These are phyloP conservation scores for Acanthamoeba lenticulata DNA, from an alignment of 208 protist genomes.

Conservation along the genomic window DNA sequence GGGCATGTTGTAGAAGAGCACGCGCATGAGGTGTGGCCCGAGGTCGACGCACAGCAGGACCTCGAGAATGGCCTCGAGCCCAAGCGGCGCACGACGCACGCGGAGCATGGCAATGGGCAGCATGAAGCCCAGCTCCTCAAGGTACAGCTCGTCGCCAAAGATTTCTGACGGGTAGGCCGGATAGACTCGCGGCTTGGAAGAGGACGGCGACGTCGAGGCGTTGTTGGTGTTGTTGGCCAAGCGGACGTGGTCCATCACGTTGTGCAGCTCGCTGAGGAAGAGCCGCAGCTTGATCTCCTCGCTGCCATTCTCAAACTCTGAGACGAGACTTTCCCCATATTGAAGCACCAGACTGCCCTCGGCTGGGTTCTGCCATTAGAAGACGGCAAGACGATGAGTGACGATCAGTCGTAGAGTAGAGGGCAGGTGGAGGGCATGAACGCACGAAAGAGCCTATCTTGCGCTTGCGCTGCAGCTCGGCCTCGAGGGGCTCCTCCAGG, in stretches of 20 bases:
- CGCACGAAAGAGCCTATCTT: background rate
- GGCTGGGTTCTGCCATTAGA: background rate
- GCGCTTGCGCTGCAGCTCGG: constrained; percentile 17
- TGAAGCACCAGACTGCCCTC: constrained; percentile 13
- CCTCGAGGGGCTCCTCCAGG: background rate
- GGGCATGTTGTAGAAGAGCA: background rate
- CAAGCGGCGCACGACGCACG: background rate
- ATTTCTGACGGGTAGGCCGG: background rate
- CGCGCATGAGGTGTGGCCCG: background rate
- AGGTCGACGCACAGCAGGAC: background rate
- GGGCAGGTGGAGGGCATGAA: background rate
- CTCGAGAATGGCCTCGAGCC: background rate
- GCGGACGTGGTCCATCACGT: constrained; percentile 17
- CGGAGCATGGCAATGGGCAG: constrained; percentile 3
- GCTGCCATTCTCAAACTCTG: background rate
- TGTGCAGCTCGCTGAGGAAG: constrained; percentile 12
- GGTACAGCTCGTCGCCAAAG: background rate
- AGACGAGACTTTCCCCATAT: background rate
- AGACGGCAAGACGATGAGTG: too few relatives aligned
- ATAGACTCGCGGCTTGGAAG: background rate
- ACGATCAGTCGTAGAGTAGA: background rate
- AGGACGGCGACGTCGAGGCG: too few relatives aligned
- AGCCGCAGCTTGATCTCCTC: background rate
- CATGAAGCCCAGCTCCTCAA: constrained; percentile 26
- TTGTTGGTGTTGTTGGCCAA: background rate